Evolutionary conservation across 2,329 filamentous ascomycete species (phyloP).

Genomic region (Fusarium anguioides): DNA sequence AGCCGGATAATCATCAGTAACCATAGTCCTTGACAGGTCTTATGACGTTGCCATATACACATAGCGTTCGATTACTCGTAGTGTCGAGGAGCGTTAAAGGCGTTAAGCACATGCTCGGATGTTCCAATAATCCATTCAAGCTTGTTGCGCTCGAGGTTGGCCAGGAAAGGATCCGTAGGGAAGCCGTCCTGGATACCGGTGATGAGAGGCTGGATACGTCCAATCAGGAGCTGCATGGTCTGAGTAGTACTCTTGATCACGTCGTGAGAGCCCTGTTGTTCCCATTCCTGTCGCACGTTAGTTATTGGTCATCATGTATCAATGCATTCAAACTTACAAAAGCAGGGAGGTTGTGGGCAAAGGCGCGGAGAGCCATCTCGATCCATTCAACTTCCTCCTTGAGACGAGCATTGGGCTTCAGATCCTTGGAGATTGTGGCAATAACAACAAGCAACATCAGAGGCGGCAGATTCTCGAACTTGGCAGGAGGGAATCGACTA

Average conservation of each 20-base stretch:
- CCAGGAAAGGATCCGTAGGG: conserved; percentile 55
- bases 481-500: conserved; percentile 52
- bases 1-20: neutral
- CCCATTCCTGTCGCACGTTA: conserved; percentile 52
- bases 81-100: conserved; percentile 45
- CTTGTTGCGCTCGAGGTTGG: conserved; percentile 52
- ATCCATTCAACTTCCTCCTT: conserved; percentile 70
- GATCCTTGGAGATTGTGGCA: conserved; percentile 69
- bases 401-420: conserved; percentile 63
- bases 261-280: conserved; percentile 51
- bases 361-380: conserved; percentile 67
- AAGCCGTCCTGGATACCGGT: conserved; percentile 51
- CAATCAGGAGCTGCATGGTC: conserved; percentile 54
- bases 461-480: conserved; percentile 67
- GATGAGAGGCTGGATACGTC: conserved; percentile 50
- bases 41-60: conserved; percentile 12
- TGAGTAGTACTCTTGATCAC: conserved; percentile 54
- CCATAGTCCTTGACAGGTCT: conserved; percentile 10
- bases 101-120: conserved; percentile 51
- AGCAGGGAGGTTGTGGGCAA: conserved; percentile 60
- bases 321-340: conserved; percentile 58
- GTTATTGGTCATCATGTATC: neutral
- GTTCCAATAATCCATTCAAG: conserved; percentile 54
- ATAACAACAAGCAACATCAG: conserved; percentile 73
- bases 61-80: conserved; percentile 45